These are phyloP conservation scores for Tulasnella sp. DNA, from an alignment of 768 basidiomycete genomes.

Conservation along the genomic window DNA sequence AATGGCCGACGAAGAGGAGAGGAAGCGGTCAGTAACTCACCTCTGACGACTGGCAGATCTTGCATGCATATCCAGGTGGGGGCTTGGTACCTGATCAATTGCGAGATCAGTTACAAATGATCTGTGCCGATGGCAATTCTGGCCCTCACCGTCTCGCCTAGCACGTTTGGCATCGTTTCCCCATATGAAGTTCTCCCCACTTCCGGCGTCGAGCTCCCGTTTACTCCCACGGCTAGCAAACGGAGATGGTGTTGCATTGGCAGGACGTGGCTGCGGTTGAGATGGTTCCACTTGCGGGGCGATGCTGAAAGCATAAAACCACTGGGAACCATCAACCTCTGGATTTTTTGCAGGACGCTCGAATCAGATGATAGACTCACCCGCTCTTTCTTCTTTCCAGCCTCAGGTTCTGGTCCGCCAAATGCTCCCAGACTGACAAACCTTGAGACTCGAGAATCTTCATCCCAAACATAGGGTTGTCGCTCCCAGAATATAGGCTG, in stretches of 20 bases:
- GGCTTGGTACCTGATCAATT: neutral
- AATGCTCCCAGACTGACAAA: conserved; percentile 91
- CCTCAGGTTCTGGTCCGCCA: conserved; percentile 57
- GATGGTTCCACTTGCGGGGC: conserved; percentile 53
- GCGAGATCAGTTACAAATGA: neutral
- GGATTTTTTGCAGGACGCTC: neutral
- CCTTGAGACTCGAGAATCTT: conserved; percentile 62
- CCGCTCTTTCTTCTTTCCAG: conserved; percentile 75
- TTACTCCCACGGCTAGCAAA: conserved; percentile 38
- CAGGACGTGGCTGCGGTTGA: conserved; percentile 50
- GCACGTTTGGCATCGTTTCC: conserved; percentile 41
- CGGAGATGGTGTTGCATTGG: conserved; percentile 58
- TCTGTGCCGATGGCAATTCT: neutral
- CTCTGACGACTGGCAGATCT: conserved; percentile 38
- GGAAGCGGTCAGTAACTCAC: neutral
- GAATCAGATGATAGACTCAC: conserved; percentile 51
- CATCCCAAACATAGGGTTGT: conserved; percentile 87
- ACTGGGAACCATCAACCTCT: conserved; percentile 53
- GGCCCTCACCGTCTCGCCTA: conserved; percentile 41
- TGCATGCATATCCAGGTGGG: conserved; percentile 1
- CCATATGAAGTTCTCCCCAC: conserved; percentile 38
- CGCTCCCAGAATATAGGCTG: conserved; percentile 90
- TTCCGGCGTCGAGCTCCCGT: conserved; percentile 37
- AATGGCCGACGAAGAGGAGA: neutral
- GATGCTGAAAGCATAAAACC: conserved; percentile 97